Conservation (phyloP, 202 grass and related monocot species). For the Tripidium arundinaceum region DNA sequence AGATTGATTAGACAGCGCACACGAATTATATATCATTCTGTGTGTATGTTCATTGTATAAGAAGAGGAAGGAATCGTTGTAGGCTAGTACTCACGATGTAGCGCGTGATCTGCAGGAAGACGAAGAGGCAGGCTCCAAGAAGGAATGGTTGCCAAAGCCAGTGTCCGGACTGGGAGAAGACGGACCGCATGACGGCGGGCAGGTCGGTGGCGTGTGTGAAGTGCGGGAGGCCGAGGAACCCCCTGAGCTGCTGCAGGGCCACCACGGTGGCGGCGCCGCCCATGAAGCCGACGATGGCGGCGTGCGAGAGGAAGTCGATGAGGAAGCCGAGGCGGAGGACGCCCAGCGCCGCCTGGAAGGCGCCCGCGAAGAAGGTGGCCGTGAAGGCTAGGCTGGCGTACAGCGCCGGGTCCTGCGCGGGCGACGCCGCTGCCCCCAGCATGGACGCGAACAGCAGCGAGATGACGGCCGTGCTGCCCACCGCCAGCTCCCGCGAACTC, state of each 20-base stretch:
- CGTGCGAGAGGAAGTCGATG: too few species aligned
- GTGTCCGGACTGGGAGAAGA: conserved; percentile 33
- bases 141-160: conserved; percentile 29
- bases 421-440: conserved; percentile 38
- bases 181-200: conserved; percentile 36
- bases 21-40: too few species aligned
- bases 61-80: too few species aligned
- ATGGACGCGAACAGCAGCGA: conserved; percentile 56
- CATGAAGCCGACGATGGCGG: conserved; percentile 72
- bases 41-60: too few species aligned
- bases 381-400: conserved; percentile 63
- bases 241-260: conserved; percentile 55
- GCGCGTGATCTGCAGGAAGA: conserved; percentile 47
- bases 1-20: too few species aligned
- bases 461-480: conserved; percentile 45
- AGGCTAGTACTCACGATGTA: conserved; percentile 42
- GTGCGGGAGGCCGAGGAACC: conserved; percentile 56
- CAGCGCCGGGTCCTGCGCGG: conserved; percentile 30
- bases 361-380: conserved; percentile 75
- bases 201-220: conserved; percentile 45
- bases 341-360: conserved; percentile 51
- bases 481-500: too few species aligned
- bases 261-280: conserved; percentile 58
- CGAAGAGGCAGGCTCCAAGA: conserved; percentile 45
- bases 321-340: conserved; percentile 67